Evolutionary conservation across 768 basidiomycete genomes (phyloP).

Genomic region (Heimioporus sp.): DNA sequence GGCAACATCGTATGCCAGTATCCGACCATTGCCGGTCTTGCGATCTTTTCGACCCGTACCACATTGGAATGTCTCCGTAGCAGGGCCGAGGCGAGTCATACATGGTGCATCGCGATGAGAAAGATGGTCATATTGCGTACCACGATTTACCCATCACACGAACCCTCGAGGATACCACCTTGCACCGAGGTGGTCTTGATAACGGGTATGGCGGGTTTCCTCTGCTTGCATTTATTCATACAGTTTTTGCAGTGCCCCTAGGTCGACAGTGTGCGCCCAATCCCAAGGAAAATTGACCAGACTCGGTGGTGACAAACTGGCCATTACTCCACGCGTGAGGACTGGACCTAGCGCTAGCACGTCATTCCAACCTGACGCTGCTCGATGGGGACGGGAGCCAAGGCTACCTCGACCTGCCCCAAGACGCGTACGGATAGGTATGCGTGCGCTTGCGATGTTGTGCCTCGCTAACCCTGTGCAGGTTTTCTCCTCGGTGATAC

Average conservation of each 20-base stretch:
- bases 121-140: conserved; percentile 1
- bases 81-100: conserved; percentile 10
- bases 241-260: conserved; percentile 14
- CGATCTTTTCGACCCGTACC: conserved; percentile 13
- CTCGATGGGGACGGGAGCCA: too few relatives aligned
- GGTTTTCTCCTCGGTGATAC: conserved; percentile 21
- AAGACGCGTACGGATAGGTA: conserved; percentile 28
- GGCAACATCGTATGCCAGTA: conserved; percentile 37
- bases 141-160: conserved; percentile 8
- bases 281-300: too few relatives aligned
- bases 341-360: too few relatives aligned
- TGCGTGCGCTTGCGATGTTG: too few relatives aligned
- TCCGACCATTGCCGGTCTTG: conserved; percentile 31
- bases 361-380: too few relatives aligned
- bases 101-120: conserved; percentile 16
- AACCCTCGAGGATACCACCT: not conserved
- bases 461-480: not conserved
- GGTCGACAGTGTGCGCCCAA: too few relatives aligned
- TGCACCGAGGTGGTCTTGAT: conserved; percentile 23
- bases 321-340: too few relatives aligned
- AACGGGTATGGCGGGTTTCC: conserved; percentile 35
- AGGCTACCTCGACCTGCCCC: conserved; percentile 25
- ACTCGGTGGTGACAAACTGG: too few relatives aligned
- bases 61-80: conserved; percentile 10
- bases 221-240: conserved; percentile 31